A percentile compares a stretch with the other conserved stretches of the same genome.
Conservation (phyloP, 768 basidiomycete genomes). For the Xerocomellus amylosporus region DNA sequence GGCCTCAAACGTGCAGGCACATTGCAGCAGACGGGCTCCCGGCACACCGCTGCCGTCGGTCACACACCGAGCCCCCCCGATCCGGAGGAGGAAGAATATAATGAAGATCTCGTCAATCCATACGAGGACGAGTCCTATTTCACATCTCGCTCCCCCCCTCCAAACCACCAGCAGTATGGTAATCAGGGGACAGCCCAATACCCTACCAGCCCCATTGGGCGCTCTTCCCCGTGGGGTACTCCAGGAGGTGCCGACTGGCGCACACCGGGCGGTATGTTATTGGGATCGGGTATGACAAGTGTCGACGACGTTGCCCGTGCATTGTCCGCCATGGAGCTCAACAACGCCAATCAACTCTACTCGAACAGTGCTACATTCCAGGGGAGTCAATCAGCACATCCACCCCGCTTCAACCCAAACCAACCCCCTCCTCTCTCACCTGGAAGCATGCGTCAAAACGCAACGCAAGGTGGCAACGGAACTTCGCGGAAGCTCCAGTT, state of each 20-base stretch:
- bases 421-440: conserved; percentile 45
- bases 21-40: conserved; percentile 47
- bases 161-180: conserved; percentile 41
- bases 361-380: conserved; percentile 33
- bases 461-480: conserved; percentile 37
- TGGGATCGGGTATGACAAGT: conserved; percentile 28
- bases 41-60: conserved; percentile 26
- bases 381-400: conserved; percentile 54
- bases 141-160: conserved; percentile 40
- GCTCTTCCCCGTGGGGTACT: conserved; percentile 64
- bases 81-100: conserved; percentile 54
- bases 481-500: conserved; percentile 52
- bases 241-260: conserved; percentile 60
- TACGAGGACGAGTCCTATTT: conserved; percentile 57
- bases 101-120: conserved; percentile 41
- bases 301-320: conserved; percentile 80
- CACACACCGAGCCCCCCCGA: conserved; percentile 47
- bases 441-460: conserved; percentile 37
- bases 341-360: conserved; percentile 31
- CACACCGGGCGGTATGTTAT: conserved; percentile 35
- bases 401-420: conserved; percentile 64
- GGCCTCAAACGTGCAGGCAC: conserved; percentile 77
- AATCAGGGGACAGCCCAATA: conserved; percentile 37
- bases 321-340: conserved; percentile 65
- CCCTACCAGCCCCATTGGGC: conserved; percentile 56